Conservation (phyloP, 108 stramenopile species). For the Seminavis robusta region DNA sequence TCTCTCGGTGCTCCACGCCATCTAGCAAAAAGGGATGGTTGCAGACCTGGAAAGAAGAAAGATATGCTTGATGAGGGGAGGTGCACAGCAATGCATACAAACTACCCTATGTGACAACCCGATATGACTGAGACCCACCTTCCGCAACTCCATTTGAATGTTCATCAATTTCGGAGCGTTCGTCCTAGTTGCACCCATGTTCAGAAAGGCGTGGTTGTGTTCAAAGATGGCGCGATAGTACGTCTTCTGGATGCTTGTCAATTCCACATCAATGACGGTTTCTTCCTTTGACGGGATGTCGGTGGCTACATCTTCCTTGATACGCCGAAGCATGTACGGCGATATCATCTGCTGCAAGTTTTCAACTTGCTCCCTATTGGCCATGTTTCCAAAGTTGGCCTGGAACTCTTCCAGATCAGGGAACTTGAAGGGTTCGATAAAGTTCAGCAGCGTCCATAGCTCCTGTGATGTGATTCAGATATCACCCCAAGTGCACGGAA, state of each 20-base stretch:
- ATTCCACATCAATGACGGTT: slow-evolving; percentile 98
- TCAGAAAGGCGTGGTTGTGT: slow-evolving; percentile 94
- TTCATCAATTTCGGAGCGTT: slow-evolving; percentile 95
- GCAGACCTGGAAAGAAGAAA: too few species aligned
- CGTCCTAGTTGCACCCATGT: slow-evolving; percentile 64
- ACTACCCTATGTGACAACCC: too few species aligned
- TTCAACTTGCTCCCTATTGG: slow-evolving; percentile 90
- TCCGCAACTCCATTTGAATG: slow-evolving; percentile 99
- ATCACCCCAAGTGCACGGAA: not conserved
- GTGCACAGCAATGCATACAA: too few species aligned
- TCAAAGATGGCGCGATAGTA: slow-evolving; percentile 99
- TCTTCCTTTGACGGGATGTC: slow-evolving; percentile 99
- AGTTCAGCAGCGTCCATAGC: slow-evolving; percentile 97
- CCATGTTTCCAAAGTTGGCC: slow-evolving; percentile 88
- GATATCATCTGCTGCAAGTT: slow-evolving; percentile 86
- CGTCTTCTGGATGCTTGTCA: slow-evolving; percentile 97
- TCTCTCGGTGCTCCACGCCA: slow-evolving; percentile 92
- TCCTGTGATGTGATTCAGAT: slow-evolving; percentile 37
- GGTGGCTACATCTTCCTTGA: slow-evolving; percentile 97
- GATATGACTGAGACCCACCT: too few species aligned
- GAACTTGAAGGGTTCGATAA: slow-evolving; percentile 95
- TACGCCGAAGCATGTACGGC: slow-evolving; percentile 97
- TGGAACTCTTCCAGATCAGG: slow-evolving; percentile 88
- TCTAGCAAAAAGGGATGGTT: slow-evolving; percentile 98
- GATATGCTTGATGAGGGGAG: too few species aligned